Base-by-base conservation (phyloP, 805 yeast species). In the Schwanniomyces pseudopolymorphus region DNA sequence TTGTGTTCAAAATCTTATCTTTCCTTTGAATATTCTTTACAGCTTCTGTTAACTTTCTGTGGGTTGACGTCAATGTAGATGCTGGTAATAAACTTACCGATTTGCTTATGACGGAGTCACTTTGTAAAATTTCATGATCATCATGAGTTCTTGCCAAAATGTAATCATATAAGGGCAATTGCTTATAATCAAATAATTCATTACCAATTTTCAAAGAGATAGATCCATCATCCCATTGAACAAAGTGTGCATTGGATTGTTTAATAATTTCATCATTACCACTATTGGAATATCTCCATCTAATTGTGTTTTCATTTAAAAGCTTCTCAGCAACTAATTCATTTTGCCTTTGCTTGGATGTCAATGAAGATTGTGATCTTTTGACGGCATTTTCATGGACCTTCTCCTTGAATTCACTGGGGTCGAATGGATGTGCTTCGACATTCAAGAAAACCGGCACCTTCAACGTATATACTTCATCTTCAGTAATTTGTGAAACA, bases 181-280 rank as follows among this genome's bases (percentile, higher is more conserved):
- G 67, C 45, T 82, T 73, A 48, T 89, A 82, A 60, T 92, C 97
- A 57, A 91, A 92, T 52, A 85, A 76, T 66, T 94, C 99, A 40
- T 78, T 76, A 26, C 99, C 99, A 33, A 94, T 70, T 59, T 89
- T 91, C 55, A 94, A 71, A 2, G 97, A 90, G 51, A 83, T 69
- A 3, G 89, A 75, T 1, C 99, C 99, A 66, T 94, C 98, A 46
- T 87, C 85, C 99, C 99, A 94, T 63, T 89, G 87, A 28, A 94
- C 79, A 46, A 92, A 82, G 60, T 91, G 89, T 4, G 97, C 84
- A 61, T 94, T 94, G 8, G 96, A 85, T 63, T 90, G 96, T 56
- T 87, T 87, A 58, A 80, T 79, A 53, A 91, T 81, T 50, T 85
- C 89, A 37, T 83, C 84, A 44, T 77, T 71, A n/a, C 79, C 80